phyloP scores from a whole-genome alignment of 768 basidiomycete species.

The Leccinum uliginosum region DNA sequence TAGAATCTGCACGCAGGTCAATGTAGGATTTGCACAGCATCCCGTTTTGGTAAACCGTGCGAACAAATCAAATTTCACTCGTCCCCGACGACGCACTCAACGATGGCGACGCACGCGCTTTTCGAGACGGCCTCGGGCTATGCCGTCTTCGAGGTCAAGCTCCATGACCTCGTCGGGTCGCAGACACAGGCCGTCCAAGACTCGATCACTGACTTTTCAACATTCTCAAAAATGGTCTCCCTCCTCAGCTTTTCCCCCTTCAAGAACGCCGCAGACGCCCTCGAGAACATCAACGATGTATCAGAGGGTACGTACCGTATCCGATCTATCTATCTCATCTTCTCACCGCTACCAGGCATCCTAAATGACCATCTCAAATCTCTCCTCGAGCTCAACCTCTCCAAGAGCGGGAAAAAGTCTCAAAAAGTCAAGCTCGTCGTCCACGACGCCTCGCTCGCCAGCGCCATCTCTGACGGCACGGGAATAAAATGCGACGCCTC shows the following conservation, averaged over 20 bases:
- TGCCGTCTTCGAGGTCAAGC: constrained; percentile 85
- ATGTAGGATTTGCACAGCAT: background rate
- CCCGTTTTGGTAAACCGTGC: background rate
- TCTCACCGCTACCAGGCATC: constrained; percentile 50
- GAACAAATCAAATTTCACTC: constrained; percentile 22
- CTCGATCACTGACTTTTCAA: constrained; percentile 79
- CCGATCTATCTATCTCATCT: rapidly evolving
- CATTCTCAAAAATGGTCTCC: constrained; percentile 90
- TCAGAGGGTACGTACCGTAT: constrained; percentile 71
- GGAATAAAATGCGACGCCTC: constrained; percentile 76
- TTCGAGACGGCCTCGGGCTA: constrained; percentile 95
- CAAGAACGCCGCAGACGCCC: constrained; percentile 86
- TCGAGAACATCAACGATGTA: constrained; percentile 94
- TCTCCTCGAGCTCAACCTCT: constrained; percentile 82
- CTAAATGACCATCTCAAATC: constrained; percentile 80
- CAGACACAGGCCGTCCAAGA: constrained; percentile 76
- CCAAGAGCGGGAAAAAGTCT: constrained; percentile 63
- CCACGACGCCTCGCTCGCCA: constrained; percentile 68
- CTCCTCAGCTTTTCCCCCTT: constrained; percentile 91
- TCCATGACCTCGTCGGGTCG: constrained; percentile 83
- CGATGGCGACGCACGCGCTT: constrained; percentile 78
- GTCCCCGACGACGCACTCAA: constrained; percentile 30
- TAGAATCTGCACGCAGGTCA: background rate
- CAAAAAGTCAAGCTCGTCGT: constrained; percentile 73
- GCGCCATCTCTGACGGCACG: constrained; percentile 69